phyloP scores from a whole-genome alignment of 2,329 filamentous ascomycete genomes.

The Talaromyces sp. region DNA sequence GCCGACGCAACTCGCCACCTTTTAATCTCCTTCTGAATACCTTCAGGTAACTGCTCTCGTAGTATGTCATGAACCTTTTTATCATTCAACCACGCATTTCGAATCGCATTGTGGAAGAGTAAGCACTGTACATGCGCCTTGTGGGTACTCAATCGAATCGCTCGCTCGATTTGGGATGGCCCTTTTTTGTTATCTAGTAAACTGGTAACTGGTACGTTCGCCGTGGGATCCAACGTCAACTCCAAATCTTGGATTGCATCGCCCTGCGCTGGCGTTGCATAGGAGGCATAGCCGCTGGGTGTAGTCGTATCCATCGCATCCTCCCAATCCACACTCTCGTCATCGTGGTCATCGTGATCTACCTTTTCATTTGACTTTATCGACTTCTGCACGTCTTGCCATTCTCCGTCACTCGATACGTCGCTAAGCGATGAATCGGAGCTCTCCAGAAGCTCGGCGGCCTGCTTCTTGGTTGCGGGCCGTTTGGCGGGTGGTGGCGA shows the following conservation, averaged over 20 bases:
- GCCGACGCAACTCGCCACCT: constrained; percentile 71
- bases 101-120: constrained; percentile 83
- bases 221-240: constrained; percentile 60
- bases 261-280: constrained; percentile 22
- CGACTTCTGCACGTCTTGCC: constrained; percentile 15
- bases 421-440: constrained; percentile 41
- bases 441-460: constrained; percentile 26
- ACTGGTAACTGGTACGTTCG: constrained; percentile 58
- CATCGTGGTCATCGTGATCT: constrained; percentile 43
- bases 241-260: constrained; percentile 60
- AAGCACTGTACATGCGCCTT: constrained; percentile 84
- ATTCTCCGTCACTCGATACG: constrained; percentile 26
- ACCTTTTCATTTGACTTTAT: constrained; percentile 27
- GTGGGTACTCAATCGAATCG: constrained; percentile 75
- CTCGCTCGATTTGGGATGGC: constrained; percentile 77
- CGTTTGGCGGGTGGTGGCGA: constrained; percentile 38
- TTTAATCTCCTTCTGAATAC: constrained; percentile 69
- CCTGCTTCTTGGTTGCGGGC: constrained; percentile 29
- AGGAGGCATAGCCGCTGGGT: constrained; percentile 20
- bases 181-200: constrained; percentile 72
- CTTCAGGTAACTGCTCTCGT: constrained; percentile 67
- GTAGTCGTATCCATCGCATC: constrained; percentile 49
- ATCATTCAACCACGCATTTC: constrained; percentile 83
- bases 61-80: constrained; percentile 71
- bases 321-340: constrained; percentile 61